These are phyloP conservation scores for Aspergillus sp. DNA, from an alignment of 2,329 filamentous ascomycete genomes.

Conservation along the genomic window DNA sequence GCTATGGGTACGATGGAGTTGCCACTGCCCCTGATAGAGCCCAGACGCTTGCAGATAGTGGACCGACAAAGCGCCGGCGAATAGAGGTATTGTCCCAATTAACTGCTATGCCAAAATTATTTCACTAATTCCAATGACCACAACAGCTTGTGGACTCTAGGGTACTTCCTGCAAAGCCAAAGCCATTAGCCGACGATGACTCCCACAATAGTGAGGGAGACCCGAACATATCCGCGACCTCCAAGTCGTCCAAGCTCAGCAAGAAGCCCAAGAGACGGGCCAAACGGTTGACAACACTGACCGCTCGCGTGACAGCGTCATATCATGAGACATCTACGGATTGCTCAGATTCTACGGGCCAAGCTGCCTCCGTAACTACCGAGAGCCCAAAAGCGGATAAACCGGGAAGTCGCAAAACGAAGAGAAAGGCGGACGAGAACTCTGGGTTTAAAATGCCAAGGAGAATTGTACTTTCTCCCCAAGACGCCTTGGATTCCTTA, in stretches of 20 bases:
- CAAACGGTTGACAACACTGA: conserved; percentile 76
- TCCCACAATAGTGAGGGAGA: conserved; percentile 17
- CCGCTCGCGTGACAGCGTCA: conserved; percentile 71
- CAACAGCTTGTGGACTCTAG: conserved; percentile 27
- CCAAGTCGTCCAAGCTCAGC: conserved; percentile 13
- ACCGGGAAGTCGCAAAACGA: conserved; percentile 8
- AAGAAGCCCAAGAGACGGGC: conserved; percentile 52
- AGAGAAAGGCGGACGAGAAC: conserved; percentile 20
- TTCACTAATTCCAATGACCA: conserved; percentile 4
- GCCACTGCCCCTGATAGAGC: conserved; percentile 15
- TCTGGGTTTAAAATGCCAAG: conserved; percentile 35
- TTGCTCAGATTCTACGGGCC: conserved; percentile 10
- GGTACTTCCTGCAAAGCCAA: conserved; percentile 16
- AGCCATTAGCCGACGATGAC: conserved; percentile 3
- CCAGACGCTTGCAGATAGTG: conserved; percentile 17
- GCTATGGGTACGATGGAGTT: conserved; percentile 40
- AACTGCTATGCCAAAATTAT: not conserved
- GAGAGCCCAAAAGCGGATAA: not conserved
- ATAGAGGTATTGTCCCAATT: conserved; percentile 33
- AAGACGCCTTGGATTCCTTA: conserved; percentile 65
- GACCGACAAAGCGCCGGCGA: conserved; percentile 37
- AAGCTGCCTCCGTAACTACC: conserved; percentile 1
- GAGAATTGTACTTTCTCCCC: conserved; percentile 67
- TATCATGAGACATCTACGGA: conserved; percentile 52
- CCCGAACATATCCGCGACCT: conserved; percentile 10